Percentiles rank a stretch among this genome's conserved stretches.
Evolutionary conservation across 139 green algal genomes (phyloP).

Genomic region (Edaphochlamys debaryana): DNA sequence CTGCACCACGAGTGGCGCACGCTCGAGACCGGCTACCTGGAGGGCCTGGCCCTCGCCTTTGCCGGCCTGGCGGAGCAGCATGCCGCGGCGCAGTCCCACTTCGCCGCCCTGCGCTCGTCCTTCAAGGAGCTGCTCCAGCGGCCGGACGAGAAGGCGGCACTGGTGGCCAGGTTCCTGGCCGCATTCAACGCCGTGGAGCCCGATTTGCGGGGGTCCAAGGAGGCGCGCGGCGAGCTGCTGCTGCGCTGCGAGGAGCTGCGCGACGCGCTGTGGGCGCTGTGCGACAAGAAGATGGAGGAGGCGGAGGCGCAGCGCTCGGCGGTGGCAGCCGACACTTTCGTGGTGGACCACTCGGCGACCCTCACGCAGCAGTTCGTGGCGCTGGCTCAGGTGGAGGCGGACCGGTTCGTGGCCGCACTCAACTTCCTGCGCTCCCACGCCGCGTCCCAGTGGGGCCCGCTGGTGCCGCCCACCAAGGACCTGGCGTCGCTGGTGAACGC

Average conservation of each 20-base stretch:
- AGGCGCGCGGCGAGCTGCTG: constrained; percentile 74
- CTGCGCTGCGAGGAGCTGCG: constrained; percentile 80
- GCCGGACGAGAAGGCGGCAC: constrained; percentile 49
- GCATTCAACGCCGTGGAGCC: constrained; percentile 77
- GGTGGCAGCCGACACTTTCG: constrained; percentile 56
- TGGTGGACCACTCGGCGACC: constrained; percentile 52
- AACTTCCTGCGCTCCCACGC: constrained; percentile 40
- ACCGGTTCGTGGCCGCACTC: constrained; percentile 56
- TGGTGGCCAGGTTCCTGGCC: constrained; percentile 63
- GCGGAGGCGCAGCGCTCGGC: constrained; percentile 59
- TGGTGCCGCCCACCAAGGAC: constrained; percentile 7
- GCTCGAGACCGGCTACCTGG: constrained; percentile 67
- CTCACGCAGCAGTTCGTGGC: constrained; percentile 45
- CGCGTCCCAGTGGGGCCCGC: constrained; percentile 11
- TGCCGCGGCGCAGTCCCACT: constrained; percentile 54
- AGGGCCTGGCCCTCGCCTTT: constrained; percentile 57
- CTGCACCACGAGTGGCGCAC: constrained; percentile 60
- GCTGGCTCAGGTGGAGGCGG: constrained; percentile 65
- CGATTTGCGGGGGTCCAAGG: constrained; percentile 59
- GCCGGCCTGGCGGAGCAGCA: constrained; percentile 59
- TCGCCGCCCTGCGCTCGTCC: constrained; percentile 44
- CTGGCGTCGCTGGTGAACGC: not conserved
- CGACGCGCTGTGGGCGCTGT: constrained; percentile 79
- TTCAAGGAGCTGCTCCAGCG: constrained; percentile 55
- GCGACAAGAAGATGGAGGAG: constrained; percentile 71